Evolutionary conservation across 2,329 filamentous ascomycete species (phyloP), one percentile per base, ranked within the genome.

Genomic region (Thielaviopsis cerberus): DNA sequence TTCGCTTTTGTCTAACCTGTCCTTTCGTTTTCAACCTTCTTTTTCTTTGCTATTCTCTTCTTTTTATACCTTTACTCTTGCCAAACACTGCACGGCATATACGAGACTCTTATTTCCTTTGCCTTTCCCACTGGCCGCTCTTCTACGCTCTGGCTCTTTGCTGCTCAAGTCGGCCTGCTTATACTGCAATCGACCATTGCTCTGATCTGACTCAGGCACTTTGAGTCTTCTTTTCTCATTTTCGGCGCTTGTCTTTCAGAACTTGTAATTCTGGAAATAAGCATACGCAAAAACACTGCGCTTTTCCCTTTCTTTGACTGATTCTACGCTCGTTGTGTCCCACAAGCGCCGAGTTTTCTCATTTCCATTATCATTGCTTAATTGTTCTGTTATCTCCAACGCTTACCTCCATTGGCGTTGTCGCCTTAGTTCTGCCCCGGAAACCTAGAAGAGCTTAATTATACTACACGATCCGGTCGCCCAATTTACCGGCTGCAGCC

Each of bases 171-270:
- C 10, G 34, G 8, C 34, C 15, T 13, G 51, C 24, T 51, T 51
- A 34, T 51, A 52, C 45, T 48, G 48, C 6, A 51, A 13, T 22
- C 22, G 20, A 1, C 13, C 34, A n/a, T 11, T 41, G 11, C n/a
- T 17, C 20, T 17, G 22, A n/a, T 13, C 48, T 51, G 11, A 52
- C 51, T 51, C 53, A 34, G 57, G 27, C 25, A 26, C n/a, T 23
- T 55, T 55, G n/a, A 45, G n/a, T 15, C 22, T 45, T 27, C 20
- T 53, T 53, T 26, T 56, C 54, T 59, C 54, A 50, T 26, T 55
- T 41, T 37, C 54, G 23, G 3, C 55, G n/a, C 41, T 51, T 48
- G 22, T 30, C 13, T 23, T 17, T n/a, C 37, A 23, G 34, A 57
- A 20, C 13, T 17, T 54, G 20, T 26, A 25, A 20, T n/a, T 22